Evolutionary conservation across 2,329 filamentous ascomycete species (phyloP), one percentile per base, ranked within the genome.

Genomic region (Monascus ruber): DNA sequence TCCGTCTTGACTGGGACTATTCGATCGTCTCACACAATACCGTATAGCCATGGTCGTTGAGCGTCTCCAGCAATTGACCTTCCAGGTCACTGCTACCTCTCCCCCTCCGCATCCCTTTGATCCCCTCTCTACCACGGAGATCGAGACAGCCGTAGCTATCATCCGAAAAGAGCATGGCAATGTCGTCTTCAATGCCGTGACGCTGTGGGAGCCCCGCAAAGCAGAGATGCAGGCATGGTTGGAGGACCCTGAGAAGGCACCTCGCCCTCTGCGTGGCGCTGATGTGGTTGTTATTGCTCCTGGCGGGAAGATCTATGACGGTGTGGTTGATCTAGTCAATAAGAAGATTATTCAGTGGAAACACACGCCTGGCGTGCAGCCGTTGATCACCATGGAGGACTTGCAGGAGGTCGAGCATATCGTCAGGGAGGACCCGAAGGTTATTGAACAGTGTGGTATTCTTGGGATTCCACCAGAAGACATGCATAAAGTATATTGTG

Each of bases 401-500:
- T 71, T 94, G 29, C 76, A 86, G 51, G 72, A 77, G 40, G 87
- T 94, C 1, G 88, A 95, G 63, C 71, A 74, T 41, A 65, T 88
- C 34, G 76, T 79, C 43, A 77, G 87, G 47, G 79, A 78, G 51
- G 85, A 94, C 55, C 77, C 84, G 9, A 83, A 82, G 52, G 86
- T 94, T 43, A 91, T 94, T 48, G 85, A 94, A 63, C 87, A 94
- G 62, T 95, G 88, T 54, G 76, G 74, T 5, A 74, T 94, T 43
- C 75, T 86, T 42, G 88, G 88, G 1, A 85, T 95, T 43, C 76
- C 85, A 8, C 73, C 72, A 41, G 73, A 83, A 49, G 84, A 94
- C 44, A 94, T 95, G 88, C 70, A 91, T 70, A 94, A 94, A 65
- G 85, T 95, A 35, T 94, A 93, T 68, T 94, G 87, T 62, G 88